A percentile compares a stretch with the other conserved stretches of the same genome.
Conservation (phyloP, 495 filamentous ascomycete species). For the Aspergillus cavernicola region DNA sequence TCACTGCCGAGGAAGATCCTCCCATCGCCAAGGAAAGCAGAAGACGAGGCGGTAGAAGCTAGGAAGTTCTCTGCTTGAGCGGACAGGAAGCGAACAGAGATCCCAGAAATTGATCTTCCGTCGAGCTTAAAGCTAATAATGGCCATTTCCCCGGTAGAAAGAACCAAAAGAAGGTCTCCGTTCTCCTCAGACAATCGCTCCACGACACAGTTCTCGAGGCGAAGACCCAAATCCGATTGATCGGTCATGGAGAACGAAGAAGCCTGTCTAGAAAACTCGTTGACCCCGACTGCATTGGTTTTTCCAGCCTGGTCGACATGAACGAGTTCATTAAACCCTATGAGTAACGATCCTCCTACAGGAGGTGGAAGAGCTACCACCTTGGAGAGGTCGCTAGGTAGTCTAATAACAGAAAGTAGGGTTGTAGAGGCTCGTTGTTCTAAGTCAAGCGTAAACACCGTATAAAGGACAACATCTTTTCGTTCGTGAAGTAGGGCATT, state of each 20-base stretch:
- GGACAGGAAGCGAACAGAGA: slow-evolving; percentile 62
- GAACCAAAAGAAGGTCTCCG: slow-evolving; percentile 79
- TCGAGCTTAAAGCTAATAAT: slow-evolving; percentile 82
- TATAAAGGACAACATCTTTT: slow-evolving; percentile 81
- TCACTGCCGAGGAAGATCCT: slow-evolving; percentile 83
- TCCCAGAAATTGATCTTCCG: slow-evolving; percentile 86
- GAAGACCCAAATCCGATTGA: slow-evolving; percentile 76
- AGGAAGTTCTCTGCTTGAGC: slow-evolving; percentile 55
- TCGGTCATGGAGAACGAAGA: slow-evolving; percentile 81
- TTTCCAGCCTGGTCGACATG: slow-evolving; percentile 96
- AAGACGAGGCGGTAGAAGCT: slow-evolving; percentile 62
- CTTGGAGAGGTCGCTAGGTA: slow-evolving; percentile 86
- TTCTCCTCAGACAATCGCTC: slow-evolving; percentile 69
- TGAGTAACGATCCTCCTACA: slow-evolving; percentile 80
- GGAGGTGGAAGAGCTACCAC: slow-evolving; percentile 81
- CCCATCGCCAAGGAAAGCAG: slow-evolving; percentile 62
- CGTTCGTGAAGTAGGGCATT: slow-evolving; percentile 68
- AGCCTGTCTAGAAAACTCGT: slow-evolving; percentile 73
- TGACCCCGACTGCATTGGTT: slow-evolving; percentile 89
- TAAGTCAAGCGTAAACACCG: slow-evolving; percentile 91
- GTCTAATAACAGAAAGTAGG: slow-evolving; percentile 74
- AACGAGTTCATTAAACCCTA: slow-evolving; percentile 86
- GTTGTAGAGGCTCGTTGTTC: slow-evolving; percentile 92
- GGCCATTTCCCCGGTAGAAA: slow-evolving; percentile 70
- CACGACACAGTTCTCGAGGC: slow-evolving; percentile 76